phyloP scores from a whole-genome alignment of 2,329 filamentous ascomycete genomes.

The Claviceps cyperi region DNA sequence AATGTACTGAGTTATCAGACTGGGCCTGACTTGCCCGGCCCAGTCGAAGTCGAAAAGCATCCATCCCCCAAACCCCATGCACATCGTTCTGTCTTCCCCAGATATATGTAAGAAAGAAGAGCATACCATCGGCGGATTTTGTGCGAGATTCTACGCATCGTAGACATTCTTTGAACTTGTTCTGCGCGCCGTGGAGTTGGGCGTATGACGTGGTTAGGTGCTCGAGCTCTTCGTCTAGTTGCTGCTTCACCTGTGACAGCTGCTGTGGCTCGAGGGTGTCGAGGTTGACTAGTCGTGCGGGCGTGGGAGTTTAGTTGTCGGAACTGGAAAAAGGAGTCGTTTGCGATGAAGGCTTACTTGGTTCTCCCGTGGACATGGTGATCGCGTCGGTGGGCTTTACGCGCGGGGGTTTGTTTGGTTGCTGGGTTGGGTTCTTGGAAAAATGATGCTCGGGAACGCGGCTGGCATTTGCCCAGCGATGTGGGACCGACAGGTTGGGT shows the following conservation, averaged over 20 bases:
- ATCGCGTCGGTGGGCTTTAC: neutral
- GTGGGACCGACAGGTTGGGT: neutral
- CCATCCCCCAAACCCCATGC: no score
- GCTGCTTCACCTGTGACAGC: constrained; percentile 83
- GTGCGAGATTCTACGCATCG: constrained; percentile 47
- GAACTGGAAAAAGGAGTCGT: neutral
- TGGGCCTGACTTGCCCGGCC: no score
- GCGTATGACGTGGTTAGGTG: constrained; percentile 83
- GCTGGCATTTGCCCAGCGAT: neutral
- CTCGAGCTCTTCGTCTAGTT: constrained; percentile 90
- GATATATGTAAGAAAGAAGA: no score
- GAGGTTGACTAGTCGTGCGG: constrained; percentile 39
- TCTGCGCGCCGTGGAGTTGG: constrained; percentile 78
- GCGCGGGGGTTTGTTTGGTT: neutral
- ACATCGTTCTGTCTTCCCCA: no score
- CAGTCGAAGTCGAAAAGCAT: neutral
- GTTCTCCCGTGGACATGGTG: neutral
- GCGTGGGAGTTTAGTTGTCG: neutral
- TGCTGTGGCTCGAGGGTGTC: constrained; percentile 69
- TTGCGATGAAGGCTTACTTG: neutral
- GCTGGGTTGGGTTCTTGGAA: neutral
- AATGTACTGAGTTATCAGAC: neutral
- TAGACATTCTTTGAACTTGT: constrained; percentile 84
- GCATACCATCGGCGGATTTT: constrained; percentile 17
- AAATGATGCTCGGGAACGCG: neutral